A percentile compares a stretch with the other conserved stretches of the same genome.
These are phyloP conservation scores for Pharnaceum exiguum DNA, from an alignment of 148 eudicot species.

Conservation along the genomic window DNA sequence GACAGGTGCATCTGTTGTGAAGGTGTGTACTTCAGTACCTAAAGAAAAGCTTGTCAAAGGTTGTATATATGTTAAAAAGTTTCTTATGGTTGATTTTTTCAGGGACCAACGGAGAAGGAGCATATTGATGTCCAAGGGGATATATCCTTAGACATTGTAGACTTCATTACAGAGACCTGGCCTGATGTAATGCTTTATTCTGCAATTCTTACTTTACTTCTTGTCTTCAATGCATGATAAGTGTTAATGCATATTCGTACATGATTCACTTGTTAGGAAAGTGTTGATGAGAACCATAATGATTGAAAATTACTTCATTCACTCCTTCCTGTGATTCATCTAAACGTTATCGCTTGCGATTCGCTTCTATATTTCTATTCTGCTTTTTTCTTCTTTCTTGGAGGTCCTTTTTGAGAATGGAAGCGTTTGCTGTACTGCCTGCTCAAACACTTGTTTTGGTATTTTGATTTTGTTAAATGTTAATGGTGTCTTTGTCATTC, in stretches of 20 bases:
- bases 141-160: slow-evolving; percentile 83
- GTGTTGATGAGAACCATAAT: too few relatives aligned
- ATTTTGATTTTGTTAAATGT: too few relatives aligned
- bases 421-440: too few relatives aligned
- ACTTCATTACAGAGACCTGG: slow-evolving; percentile 93
- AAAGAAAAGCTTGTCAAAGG: background rate
- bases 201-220: background rate
- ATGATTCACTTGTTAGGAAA: background rate
- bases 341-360: too few relatives aligned
- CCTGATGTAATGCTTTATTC: slow-evolving; percentile 57
- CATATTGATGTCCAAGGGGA: slow-evolving; percentile 99
- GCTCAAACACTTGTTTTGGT: too few relatives aligned
- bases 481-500: too few relatives aligned
- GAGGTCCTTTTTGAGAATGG: too few relatives aligned
- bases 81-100: slow-evolving; percentile 5
- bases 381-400: too few relatives aligned
- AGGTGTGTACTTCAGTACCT: slow-evolving; percentile 33
- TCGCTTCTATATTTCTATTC: too few relatives aligned
- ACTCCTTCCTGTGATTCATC: too few relatives aligned
- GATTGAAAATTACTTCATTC: too few relatives aligned
- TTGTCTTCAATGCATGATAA: background rate
- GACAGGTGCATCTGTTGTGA: slow-evolving; percentile 94
- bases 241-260: background rate
- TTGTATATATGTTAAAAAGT: background rate
- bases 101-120: slow-evolving; percentile 98